Conservation (phyloP, 2,329 filamentous ascomycete species). For the Trichoderma asperellum region DNA sequence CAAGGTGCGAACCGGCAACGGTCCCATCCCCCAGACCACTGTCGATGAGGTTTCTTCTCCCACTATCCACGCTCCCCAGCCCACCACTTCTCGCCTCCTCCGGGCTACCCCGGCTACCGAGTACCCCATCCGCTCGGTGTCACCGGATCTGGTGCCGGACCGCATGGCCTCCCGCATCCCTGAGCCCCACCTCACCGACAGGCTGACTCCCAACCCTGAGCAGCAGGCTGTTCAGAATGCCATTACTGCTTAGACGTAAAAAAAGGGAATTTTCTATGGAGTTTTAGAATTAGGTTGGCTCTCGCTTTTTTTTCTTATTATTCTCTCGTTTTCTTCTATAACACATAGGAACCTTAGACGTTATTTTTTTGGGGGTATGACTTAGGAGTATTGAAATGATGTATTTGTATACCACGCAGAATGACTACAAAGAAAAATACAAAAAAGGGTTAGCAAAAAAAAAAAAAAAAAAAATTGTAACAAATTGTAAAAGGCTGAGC, state of each 20-base stretch:
- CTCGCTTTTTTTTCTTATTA: slow-evolving; percentile 11
- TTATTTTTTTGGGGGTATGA: slow-evolving; percentile 1
- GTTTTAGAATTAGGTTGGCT: slow-evolving; percentile 28
- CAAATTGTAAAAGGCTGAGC: not conserved
- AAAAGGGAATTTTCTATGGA: not conserved
- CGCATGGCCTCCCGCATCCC: slow-evolving; percentile 63
- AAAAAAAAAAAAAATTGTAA: not conserved
- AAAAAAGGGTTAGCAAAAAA: slow-evolving; percentile 17
- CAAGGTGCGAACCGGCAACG: slow-evolving; percentile 58
- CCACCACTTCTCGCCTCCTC: slow-evolving; percentile 58
- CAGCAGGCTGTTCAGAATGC: slow-evolving; percentile 40
- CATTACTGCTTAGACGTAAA: slow-evolving; percentile 30
- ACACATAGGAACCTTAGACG: slow-evolving; percentile 13
- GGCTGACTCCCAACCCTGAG: slow-evolving; percentile 56
- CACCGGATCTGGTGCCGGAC: slow-evolving; percentile 64
- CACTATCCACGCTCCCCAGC: slow-evolving; percentile 58
- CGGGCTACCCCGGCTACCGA: slow-evolving; percentile 60
- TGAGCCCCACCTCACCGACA: slow-evolving; percentile 50
- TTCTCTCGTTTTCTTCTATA: slow-evolving; percentile 20
- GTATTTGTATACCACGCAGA: slow-evolving; percentile 22
- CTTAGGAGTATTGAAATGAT: slow-evolving; percentile 18
- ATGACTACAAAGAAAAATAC: slow-evolving; percentile 9
- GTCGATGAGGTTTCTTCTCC: slow-evolving; percentile 50
- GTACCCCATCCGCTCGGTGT: slow-evolving; percentile 58
- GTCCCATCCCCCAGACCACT: slow-evolving; percentile 44